Percentiles rank a stretch among this genome's conserved stretches.
Evolutionary conservation across 345 rosid species (phyloP).

Genomic region (Salix caprea): DNA sequence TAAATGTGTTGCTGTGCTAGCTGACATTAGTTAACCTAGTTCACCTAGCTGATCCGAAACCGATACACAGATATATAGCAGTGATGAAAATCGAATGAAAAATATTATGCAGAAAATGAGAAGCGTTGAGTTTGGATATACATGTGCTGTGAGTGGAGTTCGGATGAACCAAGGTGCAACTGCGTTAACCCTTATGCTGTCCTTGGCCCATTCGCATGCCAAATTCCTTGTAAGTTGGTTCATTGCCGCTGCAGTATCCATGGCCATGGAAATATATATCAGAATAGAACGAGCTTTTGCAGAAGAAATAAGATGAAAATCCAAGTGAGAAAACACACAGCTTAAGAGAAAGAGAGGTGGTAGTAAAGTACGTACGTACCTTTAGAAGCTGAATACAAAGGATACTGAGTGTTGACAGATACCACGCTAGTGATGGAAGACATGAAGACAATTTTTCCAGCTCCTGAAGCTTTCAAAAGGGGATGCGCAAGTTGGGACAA

Average conservation of each 20-base stretch:
- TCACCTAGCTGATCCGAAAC: no score
- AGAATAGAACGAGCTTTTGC: neutral
- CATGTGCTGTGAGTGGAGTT: neutral
- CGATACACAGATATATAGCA: no score
- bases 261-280: neutral
- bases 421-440: neutral
- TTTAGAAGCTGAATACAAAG: neutral
- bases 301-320: neutral
- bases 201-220: neutral
- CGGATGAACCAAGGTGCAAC: neutral
- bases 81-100: neutral
- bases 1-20: no score
- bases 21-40: no score
- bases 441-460: neutral
- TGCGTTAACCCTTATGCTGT: constrained; percentile 1
- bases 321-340: neutral
- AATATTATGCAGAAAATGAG: neutral
- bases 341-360: neutral
- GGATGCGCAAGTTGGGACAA: neutral
- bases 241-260: neutral
- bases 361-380: neutral
- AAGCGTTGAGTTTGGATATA: neutral
- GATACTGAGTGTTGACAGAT: neutral
- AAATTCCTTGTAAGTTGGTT: constrained; percentile 3
- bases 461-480: neutral